Evolutionary conservation across 2,329 filamentous ascomycete genomes (phyloP).

Genomic region (Nothopassalora personata): DNA sequence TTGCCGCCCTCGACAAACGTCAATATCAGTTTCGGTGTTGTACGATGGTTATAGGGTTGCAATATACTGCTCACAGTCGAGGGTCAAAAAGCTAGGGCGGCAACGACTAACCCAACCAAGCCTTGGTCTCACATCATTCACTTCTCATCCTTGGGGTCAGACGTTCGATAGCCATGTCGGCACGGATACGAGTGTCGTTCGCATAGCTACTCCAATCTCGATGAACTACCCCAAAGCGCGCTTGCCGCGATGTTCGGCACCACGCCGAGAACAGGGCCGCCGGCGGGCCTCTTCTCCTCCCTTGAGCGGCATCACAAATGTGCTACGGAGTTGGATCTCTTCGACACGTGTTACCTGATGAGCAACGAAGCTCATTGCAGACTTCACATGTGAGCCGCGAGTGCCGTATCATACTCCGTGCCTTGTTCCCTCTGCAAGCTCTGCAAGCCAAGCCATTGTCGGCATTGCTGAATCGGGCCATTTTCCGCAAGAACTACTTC

Average conservation of each 20-base stretch:
- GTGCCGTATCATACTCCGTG: not conserved
- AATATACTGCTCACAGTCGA: too few species aligned
- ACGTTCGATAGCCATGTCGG: too few species aligned
- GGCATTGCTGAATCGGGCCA: constrained; percentile 6
- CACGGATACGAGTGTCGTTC: too few species aligned
- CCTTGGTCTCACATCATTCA: too few species aligned
- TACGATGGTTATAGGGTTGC: too few species aligned
- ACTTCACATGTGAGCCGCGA: not conserved
- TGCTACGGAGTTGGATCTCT: not conserved
- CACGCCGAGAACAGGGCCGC: constrained; percentile 1
- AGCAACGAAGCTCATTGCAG: not conserved
- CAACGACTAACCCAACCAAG: too few species aligned
- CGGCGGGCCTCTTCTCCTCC: not conserved
- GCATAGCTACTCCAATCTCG: not conserved
- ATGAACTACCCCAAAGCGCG: not conserved
- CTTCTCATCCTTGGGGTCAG: not conserved
- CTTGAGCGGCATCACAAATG: not conserved
- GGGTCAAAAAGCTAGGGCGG: too few species aligned
- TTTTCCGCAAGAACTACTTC: constrained; percentile 3
- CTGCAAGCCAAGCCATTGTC: not conserved
- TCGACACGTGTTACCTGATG: not conserved
- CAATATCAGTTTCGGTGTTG: too few species aligned
- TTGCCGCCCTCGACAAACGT: too few species aligned
- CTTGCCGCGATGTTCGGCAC: not conserved
- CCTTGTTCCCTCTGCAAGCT: too few species aligned